These are phyloP conservation scores for Myochromella boudieri DNA, from an alignment of 768 basidiomycete genomes.

Conservation along the genomic window DNA sequence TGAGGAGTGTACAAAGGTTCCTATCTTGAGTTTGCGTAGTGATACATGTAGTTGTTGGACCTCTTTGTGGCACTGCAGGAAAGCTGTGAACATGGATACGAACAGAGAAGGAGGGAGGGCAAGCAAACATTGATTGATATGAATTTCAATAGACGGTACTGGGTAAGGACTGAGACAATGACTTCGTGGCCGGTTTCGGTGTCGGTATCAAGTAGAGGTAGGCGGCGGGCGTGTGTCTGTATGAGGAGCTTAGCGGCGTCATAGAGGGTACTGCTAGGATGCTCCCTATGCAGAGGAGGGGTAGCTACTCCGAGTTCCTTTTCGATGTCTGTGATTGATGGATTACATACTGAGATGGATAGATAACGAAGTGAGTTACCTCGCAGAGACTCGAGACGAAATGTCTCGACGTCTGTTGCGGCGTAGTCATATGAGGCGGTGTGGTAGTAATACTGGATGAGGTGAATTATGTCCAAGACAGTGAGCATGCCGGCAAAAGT, in stretches of 20 bases:
- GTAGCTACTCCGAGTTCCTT: conserved; percentile 87
- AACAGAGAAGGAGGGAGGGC: neutral
- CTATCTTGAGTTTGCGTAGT: conserved; percentile 86
- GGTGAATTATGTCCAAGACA: conserved; percentile 97
- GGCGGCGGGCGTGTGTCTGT: conserved; percentile 90
- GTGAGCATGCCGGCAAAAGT: conserved; percentile 98
- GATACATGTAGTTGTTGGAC: conserved; percentile 78
- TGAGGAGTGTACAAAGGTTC: conserved; percentile 78
- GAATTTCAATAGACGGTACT: conserved; percentile 97
- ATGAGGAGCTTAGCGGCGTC: conserved; percentile 90
- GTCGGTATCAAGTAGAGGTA: conserved; percentile 92
- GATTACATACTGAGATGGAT: conserved; percentile 4
- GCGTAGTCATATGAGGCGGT: conserved; percentile 85
- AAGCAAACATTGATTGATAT: conserved; percentile 89
- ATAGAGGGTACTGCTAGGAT: conserved; percentile 84
- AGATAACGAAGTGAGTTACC: conserved; percentile 43
- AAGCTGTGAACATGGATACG: conserved; percentile 11
- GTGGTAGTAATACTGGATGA: conserved; percentile 97
- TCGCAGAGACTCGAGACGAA: conserved; percentile 85
- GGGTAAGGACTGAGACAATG: conserved; percentile 93
- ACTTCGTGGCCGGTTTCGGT: conserved; percentile 94
- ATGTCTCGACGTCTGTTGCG: conserved; percentile 87
- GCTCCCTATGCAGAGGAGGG: conserved; percentile 86
- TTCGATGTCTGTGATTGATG: conserved; percentile 75
- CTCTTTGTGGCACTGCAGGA: conserved; percentile 76